Evolutionary conservation across 2,329 filamentous ascomycete genomes (phyloP), one percentile per base, ranked within the genome.

Genomic region (Colletotrichum theobromicola): DNA sequence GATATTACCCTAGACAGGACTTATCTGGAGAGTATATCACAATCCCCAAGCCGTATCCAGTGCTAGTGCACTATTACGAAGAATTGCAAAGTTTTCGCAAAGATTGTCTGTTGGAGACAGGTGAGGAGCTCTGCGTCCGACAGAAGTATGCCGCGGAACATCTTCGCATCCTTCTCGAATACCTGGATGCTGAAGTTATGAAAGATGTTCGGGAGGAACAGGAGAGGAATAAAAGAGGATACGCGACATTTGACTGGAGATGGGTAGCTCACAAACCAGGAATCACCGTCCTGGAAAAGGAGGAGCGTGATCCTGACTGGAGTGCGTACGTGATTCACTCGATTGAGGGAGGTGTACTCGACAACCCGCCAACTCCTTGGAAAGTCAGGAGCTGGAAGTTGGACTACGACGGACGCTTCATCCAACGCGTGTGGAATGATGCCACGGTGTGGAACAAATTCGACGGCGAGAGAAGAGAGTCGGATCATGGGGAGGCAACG

Each of bases 141-240:
- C 71, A 81, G 13, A 74, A 34, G 15, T 15, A 74, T 21, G 64
- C 74, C 1, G 15, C 32, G 2, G 69, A 77, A 2, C 76, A 79
- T 28, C 30, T 80, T 2, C 16, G 8, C 4, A 63, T 78, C 2
- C 70, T 80, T 2, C 65, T 80, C 3, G 21, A 71, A 2, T 81
- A 78, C 26, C 46, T 82, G 4, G 79, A 82, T 7, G 37, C 72
- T 0, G 75, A 70, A 9, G 37, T 80, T 5, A 81, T 81, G 79
- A 24, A 57, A 12, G 71, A 61, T 1, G 77, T 81, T 1, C 34
- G 62, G 5, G 66, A 66, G 1, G 80, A 81, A 57, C 62, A 53
- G 24, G 76, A 79, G 7, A 50, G 78, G 8, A 77, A 78, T 37
- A 58, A 55, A n/a, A 57, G 68, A 18, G 78, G 78, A 0, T 67